Evolutionary conservation across 257 asterid species (phyloP).

Genomic region (Petunia axillaris): DNA sequence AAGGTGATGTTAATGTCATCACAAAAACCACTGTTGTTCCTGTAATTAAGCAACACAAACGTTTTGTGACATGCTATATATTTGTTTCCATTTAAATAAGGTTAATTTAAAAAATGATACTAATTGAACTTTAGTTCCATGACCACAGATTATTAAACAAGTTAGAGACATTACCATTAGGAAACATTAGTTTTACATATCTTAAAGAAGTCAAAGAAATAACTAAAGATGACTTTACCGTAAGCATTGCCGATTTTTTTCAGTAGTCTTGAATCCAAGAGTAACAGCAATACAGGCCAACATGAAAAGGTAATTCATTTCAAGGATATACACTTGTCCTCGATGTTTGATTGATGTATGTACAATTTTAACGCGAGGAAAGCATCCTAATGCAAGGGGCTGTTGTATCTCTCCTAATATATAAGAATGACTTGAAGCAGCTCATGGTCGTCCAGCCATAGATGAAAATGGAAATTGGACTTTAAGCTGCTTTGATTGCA

Average conservation of each 20-base stretch:
- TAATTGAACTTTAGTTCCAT: too few species aligned
- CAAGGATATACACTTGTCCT: constrained; percentile 60
- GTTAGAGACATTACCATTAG: not conserved
- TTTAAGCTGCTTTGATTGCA: too few species aligned
- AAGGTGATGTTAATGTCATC: constrained; percentile 53
- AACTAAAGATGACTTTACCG: constrained; percentile 33
- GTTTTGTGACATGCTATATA: not conserved
- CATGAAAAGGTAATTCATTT: constrained; percentile 55
- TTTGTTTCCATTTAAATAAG: not conserved
- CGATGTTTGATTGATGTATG: constrained; percentile 51
- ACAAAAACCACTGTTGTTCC: constrained; percentile 68
- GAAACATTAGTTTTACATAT: not conserved
- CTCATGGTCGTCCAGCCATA: too few species aligned
- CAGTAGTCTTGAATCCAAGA: constrained; percentile 44
- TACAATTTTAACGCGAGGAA: constrained; percentile 55
- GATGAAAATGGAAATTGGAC: too few species aligned
- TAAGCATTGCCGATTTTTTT: constrained; percentile 56
- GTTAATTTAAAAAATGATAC: not conserved
- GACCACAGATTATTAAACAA: too few species aligned
- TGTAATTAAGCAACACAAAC: constrained; percentile 20
- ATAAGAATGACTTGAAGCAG: too few species aligned
- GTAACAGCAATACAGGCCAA: constrained; percentile 55
- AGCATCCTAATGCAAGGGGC: constrained; percentile 57
- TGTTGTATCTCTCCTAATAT: constrained; percentile 39
- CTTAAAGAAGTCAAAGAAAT: too few species aligned